These are phyloP conservation scores for Perilla frutescens DNA, from an alignment of 257 asterid species.

Conservation along the genomic window DNA sequence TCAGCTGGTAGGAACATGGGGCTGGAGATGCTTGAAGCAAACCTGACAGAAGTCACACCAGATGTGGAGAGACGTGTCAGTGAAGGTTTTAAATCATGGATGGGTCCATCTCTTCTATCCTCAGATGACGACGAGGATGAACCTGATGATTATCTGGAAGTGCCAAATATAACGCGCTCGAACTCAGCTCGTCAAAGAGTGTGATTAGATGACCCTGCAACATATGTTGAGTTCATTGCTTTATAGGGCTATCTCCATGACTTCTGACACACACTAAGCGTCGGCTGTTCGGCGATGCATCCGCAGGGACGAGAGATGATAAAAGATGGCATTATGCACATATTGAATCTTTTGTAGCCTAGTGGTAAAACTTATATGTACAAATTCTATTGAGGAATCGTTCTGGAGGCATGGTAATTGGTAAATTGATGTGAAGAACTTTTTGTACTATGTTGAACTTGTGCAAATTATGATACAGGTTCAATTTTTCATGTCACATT, in stretches of 20 bases:
- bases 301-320: background rate
- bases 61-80: conserved; percentile 80
- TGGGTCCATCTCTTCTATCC: conserved; percentile 89
- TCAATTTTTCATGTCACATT: background rate
- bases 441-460: background rate
- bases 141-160: conserved; percentile 72
- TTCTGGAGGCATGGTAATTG: background rate
- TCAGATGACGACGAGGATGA: conserved; percentile 87
- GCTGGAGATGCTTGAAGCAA: conserved; percentile 91
- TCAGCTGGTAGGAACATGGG: conserved; percentile 62
- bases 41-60: conserved; percentile 72
- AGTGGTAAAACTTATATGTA: background rate
- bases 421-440: background rate
- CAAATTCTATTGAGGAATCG: background rate
- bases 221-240: background rate
- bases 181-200: conserved; percentile 64
- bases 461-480: background rate
- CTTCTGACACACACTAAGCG: background rate
- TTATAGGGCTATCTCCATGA: background rate
- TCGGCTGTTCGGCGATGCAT: background rate
- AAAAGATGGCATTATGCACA: background rate
- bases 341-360: background rate
- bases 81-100: conserved; percentile 95
- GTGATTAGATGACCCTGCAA: conserved; percentile 30
- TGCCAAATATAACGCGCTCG: conserved; percentile 42